A percentile compares a stretch with the other conserved stretches of the same genome.
phyloP scores from a whole-genome alignment of 2,329 filamentous ascomycete species.

The Fusarium sp. region DNA sequence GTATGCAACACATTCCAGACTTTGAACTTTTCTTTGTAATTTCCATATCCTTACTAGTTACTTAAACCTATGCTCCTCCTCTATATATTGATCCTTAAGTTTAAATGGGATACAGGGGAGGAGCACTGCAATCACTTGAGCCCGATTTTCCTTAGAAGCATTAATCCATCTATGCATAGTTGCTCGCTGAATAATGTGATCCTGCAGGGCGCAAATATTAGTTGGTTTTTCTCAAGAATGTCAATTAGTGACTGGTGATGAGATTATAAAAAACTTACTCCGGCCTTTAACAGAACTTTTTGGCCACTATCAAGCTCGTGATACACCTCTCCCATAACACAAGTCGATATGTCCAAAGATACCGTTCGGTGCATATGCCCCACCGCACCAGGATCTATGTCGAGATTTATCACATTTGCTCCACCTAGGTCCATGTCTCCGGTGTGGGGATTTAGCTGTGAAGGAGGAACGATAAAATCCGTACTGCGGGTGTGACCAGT shows the following conservation, averaged over 20 bases:
- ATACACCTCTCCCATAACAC: constrained; percentile 21
- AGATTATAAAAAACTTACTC: constrained; percentile 3
- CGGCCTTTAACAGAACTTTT: constrained; percentile 13
- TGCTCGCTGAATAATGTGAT: constrained; percentile 22
- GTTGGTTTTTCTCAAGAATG: no score
- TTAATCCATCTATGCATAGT: constrained; percentile 29
- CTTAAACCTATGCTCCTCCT: constrained; percentile 13
- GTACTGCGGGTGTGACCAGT: constrained; percentile 1
- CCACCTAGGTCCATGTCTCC: constrained; percentile 16
- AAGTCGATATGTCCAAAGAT: constrained; percentile 26
- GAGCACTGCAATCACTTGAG: constrained; percentile 19
- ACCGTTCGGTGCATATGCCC: constrained; percentile 23
- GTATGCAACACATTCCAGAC: constrained; percentile 2
- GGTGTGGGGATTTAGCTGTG: background rate
- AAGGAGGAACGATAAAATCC: constrained; percentile 12
- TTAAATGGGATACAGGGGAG: constrained; percentile 16
- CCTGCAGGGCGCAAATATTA: background rate
- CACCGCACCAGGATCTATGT: constrained; percentile 15
- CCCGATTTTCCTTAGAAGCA: constrained; percentile 9
- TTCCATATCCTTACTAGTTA: no score
- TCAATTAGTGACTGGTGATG: background rate
- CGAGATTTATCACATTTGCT: constrained; percentile 22
- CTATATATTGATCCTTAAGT: background rate
- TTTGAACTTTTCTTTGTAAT: background rate
- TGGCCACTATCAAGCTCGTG: constrained; percentile 26